Percentiles rank a stretch among this genome's conserved stretches.
phyloP scores from a whole-genome alignment of 768 basidiomycete genomes.

The Boletales sp. region DNA sequence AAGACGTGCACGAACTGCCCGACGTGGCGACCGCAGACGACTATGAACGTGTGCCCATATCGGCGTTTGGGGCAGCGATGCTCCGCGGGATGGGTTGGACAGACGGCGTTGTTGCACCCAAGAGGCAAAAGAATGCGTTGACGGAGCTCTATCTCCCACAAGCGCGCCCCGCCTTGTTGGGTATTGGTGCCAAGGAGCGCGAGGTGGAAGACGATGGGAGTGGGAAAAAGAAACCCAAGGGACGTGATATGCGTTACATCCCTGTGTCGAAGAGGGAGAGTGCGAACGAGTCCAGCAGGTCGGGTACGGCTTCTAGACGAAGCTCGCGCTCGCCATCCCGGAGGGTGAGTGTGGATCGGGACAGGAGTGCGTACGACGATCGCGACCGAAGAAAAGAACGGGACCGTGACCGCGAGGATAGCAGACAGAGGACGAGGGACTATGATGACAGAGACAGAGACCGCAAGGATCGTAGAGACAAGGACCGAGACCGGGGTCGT shows the following conservation, averaged over 20 bases:
- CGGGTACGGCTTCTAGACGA: slow-evolving; percentile 40
- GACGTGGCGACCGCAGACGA: slow-evolving; percentile 75
- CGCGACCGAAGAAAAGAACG: slow-evolving; percentile 14
- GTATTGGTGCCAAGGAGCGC: slow-evolving; percentile 90
- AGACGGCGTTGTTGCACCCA: slow-evolving; percentile 68
- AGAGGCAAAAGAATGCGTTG: slow-evolving; percentile 50
- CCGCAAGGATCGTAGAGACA: slow-evolving; percentile 11
- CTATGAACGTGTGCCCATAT: slow-evolving; percentile 87
- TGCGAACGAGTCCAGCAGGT: slow-evolving; percentile 31
- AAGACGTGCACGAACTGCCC: slow-evolving; percentile 80
- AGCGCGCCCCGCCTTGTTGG: slow-evolving; percentile 80
- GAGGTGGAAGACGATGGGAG: slow-evolving; percentile 70
- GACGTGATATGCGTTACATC: slow-evolving; percentile 72
- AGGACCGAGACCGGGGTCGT: slow-evolving; percentile 26
- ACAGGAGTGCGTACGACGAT: slow-evolving; percentile 8
- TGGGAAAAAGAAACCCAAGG: slow-evolving; percentile 44
- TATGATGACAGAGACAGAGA: slow-evolving; percentile 14
- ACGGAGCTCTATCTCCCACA: slow-evolving; percentile 80
- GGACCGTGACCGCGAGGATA: slow-evolving; percentile 12
- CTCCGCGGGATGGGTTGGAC: slow-evolving; percentile 98
- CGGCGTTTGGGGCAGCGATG: slow-evolving; percentile 90
- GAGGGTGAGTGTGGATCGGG: slow-evolving; percentile 11
- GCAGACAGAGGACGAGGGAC: slow-evolving; percentile 8
- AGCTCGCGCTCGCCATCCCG: slow-evolving; percentile 48
- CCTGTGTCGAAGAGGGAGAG: slow-evolving; percentile 76